phyloP scores from a whole-genome alignment of 1,284 basidiomycete species.

The Malassezia caprae region DNA sequence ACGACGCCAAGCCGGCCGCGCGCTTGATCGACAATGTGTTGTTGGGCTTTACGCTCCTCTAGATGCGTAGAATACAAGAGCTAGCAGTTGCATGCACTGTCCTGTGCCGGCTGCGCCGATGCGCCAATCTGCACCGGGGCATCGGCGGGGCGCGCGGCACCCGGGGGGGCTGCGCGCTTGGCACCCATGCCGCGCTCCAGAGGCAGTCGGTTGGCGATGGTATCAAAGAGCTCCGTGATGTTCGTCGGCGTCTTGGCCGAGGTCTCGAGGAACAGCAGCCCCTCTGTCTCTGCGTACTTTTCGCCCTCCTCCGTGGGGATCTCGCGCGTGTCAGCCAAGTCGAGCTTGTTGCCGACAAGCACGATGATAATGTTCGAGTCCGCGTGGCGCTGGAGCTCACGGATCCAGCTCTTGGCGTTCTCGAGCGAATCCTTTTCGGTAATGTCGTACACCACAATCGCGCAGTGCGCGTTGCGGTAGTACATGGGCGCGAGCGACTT shows the following conservation, averaged over 20 bases:
- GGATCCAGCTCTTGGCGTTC: conserved; percentile 92
- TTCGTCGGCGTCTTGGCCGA: conserved; percentile 88
- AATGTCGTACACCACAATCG: conserved; percentile 46
- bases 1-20: conserved; percentile 57
- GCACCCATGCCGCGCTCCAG: conserved; percentile 25
- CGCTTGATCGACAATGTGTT: conserved; percentile 87
- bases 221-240: conserved; percentile 60
- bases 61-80: background rate
- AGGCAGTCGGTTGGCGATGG: conserved; percentile 43
- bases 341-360: conserved; percentile 88
- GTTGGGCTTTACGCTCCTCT: conserved; percentile 53
- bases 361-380: conserved; percentile 76
- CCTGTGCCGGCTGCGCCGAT: background rate
- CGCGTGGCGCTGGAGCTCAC: conserved; percentile 89
- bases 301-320: conserved; percentile 55
- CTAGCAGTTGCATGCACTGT: conserved; percentile 16
- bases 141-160: background rate
- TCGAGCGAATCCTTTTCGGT: conserved; percentile 59
- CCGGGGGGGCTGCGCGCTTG: conserved; percentile 5
- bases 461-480: conserved; percentile 48
- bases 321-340: conserved; percentile 58
- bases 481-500: conserved; percentile 48
- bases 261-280: conserved; percentile 88
- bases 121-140: conserved; percentile 13
- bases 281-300: conserved; percentile 88